A percentile compares a stretch with the other conserved stretches of the same genome.
These are phyloP conservation scores for Wickerhamomyces bovis DNA, from an alignment of 805 yeast genomes.

Conservation along the genomic window DNA sequence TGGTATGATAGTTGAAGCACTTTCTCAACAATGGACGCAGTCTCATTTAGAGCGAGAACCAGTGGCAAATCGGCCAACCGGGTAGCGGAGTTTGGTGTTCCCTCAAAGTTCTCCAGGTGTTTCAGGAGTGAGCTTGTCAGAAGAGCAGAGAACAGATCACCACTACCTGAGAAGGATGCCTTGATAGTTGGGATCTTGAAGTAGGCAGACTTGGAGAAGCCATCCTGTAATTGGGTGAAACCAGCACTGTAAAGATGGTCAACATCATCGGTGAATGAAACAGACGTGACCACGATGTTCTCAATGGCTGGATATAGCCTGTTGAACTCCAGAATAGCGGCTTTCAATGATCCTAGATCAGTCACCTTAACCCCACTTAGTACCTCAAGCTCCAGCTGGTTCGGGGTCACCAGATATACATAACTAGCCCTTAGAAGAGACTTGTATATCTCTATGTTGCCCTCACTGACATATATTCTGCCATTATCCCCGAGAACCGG, in stretches of 20 bases:
- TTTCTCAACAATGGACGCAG: conserved; percentile 33
- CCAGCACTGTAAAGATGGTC: conserved; percentile 37
- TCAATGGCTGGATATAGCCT: conserved; percentile 37
- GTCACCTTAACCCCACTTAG: conserved; percentile 42
- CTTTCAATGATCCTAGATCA: conserved; percentile 30
- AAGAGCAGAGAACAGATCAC: conserved; percentile 65
- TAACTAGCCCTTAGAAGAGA: conserved; percentile 36
- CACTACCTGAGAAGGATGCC: conserved; percentile 68
- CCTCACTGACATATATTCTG: conserved; percentile 61
- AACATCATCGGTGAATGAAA: conserved; percentile 26
- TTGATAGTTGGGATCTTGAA: conserved; percentile 42
- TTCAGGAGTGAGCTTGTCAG: conserved; percentile 44
- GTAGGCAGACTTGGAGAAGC: conserved; percentile 15
- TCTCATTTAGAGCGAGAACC: conserved; percentile 31
- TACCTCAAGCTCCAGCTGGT: conserved; percentile 67
- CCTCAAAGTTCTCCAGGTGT: conserved; percentile 11
- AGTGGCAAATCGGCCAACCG: conserved; percentile 16
- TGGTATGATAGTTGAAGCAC: conserved; percentile 37
- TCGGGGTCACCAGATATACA: conserved; percentile 58
- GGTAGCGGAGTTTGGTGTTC: conserved; percentile 6
- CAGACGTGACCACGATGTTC: conserved; percentile 56
- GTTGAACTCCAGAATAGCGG: conserved; percentile 38
- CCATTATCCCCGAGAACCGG: conserved; percentile 95
- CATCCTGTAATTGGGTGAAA: conserved; percentile 8
- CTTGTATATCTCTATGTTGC: conserved; percentile 46